These are phyloP conservation scores for Aspergillus sp. DNA, from an alignment of 2,329 filamentous ascomycete species.

Conservation along the genomic window DNA sequence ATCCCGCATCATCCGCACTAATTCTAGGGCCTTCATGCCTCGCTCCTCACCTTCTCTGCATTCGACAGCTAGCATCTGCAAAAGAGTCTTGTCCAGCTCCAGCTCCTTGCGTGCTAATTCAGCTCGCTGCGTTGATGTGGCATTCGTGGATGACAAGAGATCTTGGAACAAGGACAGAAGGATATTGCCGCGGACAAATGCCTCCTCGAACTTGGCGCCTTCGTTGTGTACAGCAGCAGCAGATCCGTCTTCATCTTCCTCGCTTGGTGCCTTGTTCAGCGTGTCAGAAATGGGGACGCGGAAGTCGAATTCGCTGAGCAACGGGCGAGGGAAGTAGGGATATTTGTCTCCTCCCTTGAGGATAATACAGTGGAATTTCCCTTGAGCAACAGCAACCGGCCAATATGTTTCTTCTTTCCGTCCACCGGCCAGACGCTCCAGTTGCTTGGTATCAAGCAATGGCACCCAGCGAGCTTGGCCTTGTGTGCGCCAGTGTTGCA, in stretches of 20 bases:
- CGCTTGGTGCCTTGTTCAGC: constrained; percentile 31
- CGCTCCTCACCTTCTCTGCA: constrained; percentile 88
- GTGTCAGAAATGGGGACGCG: constrained; percentile 66
- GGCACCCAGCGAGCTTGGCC: constrained; percentile 88
- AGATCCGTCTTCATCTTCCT: constrained; percentile 36
- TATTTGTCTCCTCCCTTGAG: constrained; percentile 91
- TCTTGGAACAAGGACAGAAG: constrained; percentile 70
- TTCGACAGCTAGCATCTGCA: constrained; percentile 83
- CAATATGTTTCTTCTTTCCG: constrained; percentile 88
- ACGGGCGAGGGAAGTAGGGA: constrained; percentile 82
- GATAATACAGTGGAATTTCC: constrained; percentile 97
- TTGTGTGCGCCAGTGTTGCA: constrained; percentile 82
- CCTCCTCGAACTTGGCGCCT: constrained; percentile 61
- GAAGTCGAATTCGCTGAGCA: constrained; percentile 92
- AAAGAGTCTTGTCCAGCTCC: constrained; percentile 79
- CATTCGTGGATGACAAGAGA: constrained; percentile 60
- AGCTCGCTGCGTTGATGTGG: constrained; percentile 57
- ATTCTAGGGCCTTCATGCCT: constrained; percentile 89
- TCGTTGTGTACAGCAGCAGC: constrained; percentile 30
- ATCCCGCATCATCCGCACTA: constrained; percentile 80
- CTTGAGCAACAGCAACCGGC: constrained; percentile 85
- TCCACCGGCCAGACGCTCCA: constrained; percentile 75
- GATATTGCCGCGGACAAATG: constrained; percentile 68
- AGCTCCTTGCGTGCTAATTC: constrained; percentile 66
- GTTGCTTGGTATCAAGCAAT: constrained; percentile 76